phyloP scores from a whole-genome alignment of 2,329 filamentous ascomycete genomes.

The Fusarium xylarioides region DNA sequence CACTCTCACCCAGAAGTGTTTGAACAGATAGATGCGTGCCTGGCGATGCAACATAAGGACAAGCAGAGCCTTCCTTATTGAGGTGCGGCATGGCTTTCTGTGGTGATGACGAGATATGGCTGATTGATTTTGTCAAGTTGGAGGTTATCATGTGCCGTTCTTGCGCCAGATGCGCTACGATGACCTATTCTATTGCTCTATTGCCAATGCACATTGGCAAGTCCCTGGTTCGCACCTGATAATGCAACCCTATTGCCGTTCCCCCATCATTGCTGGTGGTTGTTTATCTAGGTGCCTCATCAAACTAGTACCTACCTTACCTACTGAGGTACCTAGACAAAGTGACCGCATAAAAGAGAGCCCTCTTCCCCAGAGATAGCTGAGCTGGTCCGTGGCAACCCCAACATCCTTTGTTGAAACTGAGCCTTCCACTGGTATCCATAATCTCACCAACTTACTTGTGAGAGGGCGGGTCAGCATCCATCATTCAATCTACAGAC shows the following conservation, averaged over 20 bases:
- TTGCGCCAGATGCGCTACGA: constrained; percentile 26
- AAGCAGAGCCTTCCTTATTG: constrained; percentile 15
- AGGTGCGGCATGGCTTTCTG: constrained; percentile 8
- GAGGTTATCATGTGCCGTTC: constrained; percentile 21
- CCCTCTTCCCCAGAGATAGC: constrained; percentile 25
- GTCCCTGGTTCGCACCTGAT: constrained; percentile 34
- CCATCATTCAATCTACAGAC: constrained; percentile 9
- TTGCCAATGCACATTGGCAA: constrained; percentile 28
- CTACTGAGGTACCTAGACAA: neutral
- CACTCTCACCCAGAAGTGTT: neutral
- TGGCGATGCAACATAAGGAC: constrained; percentile 38
- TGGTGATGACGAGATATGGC: constrained; percentile 28
- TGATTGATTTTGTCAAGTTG: constrained; percentile 3
- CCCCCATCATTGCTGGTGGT: constrained; percentile 23
- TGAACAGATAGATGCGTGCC: constrained; percentile 32
- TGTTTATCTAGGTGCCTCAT: neutral
- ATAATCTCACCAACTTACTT: constrained; percentile 2
- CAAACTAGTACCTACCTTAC: neutral
- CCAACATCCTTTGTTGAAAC: constrained; percentile 12
- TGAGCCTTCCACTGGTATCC: neutral
- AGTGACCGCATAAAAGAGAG: constrained; percentile 29
- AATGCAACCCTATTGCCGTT: constrained; percentile 33
- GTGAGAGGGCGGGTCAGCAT: constrained; percentile 6
- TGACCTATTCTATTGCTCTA: constrained; percentile 17
- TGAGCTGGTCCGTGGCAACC: constrained; percentile 20